Evolutionary conservation across 1,284 basidiomycete species (phyloP).

Genomic region (Austroboletus niveus): DNA sequence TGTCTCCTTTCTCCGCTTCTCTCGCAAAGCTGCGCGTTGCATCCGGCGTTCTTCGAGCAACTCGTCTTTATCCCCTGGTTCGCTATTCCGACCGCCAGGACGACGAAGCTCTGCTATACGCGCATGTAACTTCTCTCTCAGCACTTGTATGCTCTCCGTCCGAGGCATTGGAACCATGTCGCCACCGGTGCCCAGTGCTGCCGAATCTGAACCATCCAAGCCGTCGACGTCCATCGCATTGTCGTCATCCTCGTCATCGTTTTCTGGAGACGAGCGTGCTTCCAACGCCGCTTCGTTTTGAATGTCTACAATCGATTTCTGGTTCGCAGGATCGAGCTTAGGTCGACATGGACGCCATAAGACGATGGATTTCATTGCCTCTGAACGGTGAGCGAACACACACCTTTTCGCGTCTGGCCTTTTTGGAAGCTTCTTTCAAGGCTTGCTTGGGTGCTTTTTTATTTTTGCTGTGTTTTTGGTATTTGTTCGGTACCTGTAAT

Average conservation of each 20-base stretch:
- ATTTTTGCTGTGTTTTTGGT: slow-evolving; percentile 88
- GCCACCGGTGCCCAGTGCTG: slow-evolving; percentile 24
- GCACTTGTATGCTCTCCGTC: slow-evolving; percentile 62
- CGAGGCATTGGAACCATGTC: slow-evolving; percentile 66
- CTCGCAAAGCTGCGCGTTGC: slow-evolving; percentile 78
- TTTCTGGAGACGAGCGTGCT: slow-evolving; percentile 8
- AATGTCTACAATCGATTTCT: slow-evolving; percentile 78
- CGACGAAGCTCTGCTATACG: slow-evolving; percentile 73
- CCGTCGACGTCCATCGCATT: slow-evolving; percentile 21
- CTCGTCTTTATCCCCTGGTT: slow-evolving; percentile 70
- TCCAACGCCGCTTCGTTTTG: slow-evolving; percentile 56
- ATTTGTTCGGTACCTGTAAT: slow-evolving; percentile 63
- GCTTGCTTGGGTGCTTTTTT: slow-evolving; percentile 79
- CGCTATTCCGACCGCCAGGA: slow-evolving; percentile 37
- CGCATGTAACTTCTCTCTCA: slow-evolving; percentile 77
- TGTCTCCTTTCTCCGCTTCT: slow-evolving; percentile 79
- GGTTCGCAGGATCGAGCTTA: slow-evolving; percentile 88
- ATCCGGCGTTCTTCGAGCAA: slow-evolving; percentile 75
- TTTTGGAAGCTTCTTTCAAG: slow-evolving; percentile 83
- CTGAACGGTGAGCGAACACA: not conserved
- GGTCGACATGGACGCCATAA: not conserved
- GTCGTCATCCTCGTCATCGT: not conserved
- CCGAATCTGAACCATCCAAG: slow-evolving; percentile 25
- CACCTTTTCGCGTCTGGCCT: slow-evolving; percentile 84
- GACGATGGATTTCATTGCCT: not conserved